Evolutionary conservation across 1,284 basidiomycete genomes (phyloP).

Genomic region (Moesziomyces antarcticus): DNA sequence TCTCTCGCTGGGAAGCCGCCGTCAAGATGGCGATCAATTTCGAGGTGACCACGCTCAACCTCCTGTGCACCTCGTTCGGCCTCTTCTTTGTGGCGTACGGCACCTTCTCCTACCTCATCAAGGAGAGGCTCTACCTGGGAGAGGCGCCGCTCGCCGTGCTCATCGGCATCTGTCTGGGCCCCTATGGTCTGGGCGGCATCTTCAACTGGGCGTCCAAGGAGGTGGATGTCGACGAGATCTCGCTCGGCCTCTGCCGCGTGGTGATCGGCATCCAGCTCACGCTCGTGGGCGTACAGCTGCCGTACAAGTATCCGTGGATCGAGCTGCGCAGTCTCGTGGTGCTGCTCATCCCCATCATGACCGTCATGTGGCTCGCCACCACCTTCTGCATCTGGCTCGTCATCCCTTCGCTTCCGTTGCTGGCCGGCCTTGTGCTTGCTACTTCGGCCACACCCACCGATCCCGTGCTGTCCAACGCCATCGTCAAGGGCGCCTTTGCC

Average conservation of each 20-base stretch:
- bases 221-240: slow-evolving; percentile 40
- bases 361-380: slow-evolving; percentile 55
- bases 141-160: slow-evolving; percentile 59
- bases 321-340: slow-evolving; percentile 45
- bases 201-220: slow-evolving; percentile 43
- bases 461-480: slow-evolving; percentile 57
- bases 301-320: slow-evolving; percentile 53
- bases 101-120: slow-evolving; percentile 55
- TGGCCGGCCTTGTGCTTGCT: slow-evolving; percentile 51
- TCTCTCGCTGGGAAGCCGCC: too few species aligned
- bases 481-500: slow-evolving; percentile 61
- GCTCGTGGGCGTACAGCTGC: slow-evolving; percentile 57
- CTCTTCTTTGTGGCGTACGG: slow-evolving; percentile 53
- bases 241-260: slow-evolving; percentile 48
- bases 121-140: slow-evolving; percentile 56
- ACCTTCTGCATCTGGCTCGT: slow-evolving; percentile 47
- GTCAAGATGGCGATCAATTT: slow-evolving; percentile 25
- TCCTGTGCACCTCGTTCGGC: slow-evolving; percentile 45
- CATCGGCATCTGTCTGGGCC: slow-evolving; percentile 52
- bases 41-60: slow-evolving; percentile 44
- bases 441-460: slow-evolving; percentile 57
- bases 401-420: slow-evolving; percentile 48
- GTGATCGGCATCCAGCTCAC: slow-evolving; percentile 59
- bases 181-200: slow-evolving; percentile 50
- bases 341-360: slow-evolving; percentile 57